phyloP scores from a whole-genome alignment of 495 filamentous ascomycete genomes.

The Hypoxylon crocopeplum region DNA sequence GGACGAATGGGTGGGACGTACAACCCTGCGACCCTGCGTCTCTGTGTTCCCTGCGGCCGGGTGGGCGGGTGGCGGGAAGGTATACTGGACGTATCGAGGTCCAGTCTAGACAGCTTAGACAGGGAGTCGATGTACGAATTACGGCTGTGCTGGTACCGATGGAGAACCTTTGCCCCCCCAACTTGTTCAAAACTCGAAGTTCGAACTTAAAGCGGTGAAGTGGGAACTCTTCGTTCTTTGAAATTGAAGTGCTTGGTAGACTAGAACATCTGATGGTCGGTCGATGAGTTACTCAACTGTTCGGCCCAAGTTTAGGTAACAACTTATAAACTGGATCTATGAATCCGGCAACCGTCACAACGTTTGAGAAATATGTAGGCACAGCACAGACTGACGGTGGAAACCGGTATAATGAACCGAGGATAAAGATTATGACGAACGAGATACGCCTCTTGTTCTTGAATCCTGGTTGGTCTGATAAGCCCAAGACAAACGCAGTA shows the following conservation, averaged over 20 bases:
- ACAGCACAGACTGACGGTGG: too few species aligned
- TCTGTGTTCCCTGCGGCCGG: constrained; percentile 7
- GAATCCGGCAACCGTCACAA: too few species aligned
- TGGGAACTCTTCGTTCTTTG: constrained; percentile 2
- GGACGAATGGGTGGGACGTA: constrained; percentile 32
- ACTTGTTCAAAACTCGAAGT: constrained; percentile 1
- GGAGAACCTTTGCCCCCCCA: constrained; percentile 4
- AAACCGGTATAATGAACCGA: too few species aligned
- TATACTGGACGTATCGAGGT: constrained; percentile 15
- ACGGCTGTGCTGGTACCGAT: constrained; percentile 5
- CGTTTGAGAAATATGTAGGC: too few species aligned
- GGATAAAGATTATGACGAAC: neutral
- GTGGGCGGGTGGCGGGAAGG: constrained; percentile 30
- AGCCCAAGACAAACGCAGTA: too few species aligned
- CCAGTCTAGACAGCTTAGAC: constrained; percentile 1
- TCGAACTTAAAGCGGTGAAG: constrained; percentile 26
- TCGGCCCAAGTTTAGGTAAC: too few species aligned
- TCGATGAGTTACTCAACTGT: constrained; percentile 30
- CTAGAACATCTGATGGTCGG: constrained; percentile 30
- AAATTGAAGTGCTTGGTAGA: constrained; percentile 17
- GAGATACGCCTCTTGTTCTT: neutral
- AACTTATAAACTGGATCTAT: too few species aligned
- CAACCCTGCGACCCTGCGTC: constrained; percentile 13
- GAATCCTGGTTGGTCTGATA: too few species aligned
- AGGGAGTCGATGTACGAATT: neutral